A percentile compares a stretch with the other conserved stretches of the same genome.
Evolutionary conservation across 1,284 basidiomycete species (phyloP).

Genomic region (Neotropicomus parvogracilis): DNA sequence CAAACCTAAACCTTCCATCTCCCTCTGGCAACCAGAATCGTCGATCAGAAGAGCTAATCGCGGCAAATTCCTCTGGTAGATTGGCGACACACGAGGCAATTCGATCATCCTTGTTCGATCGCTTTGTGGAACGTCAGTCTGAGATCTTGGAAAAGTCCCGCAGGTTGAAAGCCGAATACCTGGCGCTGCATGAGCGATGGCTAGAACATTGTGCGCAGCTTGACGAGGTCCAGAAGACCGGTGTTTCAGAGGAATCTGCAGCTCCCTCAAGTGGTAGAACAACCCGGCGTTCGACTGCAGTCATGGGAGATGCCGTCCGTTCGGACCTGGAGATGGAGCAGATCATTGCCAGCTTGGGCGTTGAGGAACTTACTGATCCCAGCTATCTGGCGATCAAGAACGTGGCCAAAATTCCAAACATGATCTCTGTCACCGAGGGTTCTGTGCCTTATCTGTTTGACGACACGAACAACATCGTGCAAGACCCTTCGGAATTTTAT

Average conservation of each 20-base stretch:
- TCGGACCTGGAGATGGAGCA: constrained; percentile 97
- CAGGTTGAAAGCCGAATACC: constrained; percentile 63
- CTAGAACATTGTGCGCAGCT: constrained; percentile 63
- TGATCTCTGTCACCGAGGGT: constrained; percentile 72
- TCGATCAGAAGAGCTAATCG: constrained; percentile 46
- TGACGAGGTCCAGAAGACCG: constrained; percentile 42
- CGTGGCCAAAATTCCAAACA: constrained; percentile 89
- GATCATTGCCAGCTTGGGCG: constrained; percentile 89
- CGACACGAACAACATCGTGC: constrained; percentile 81
- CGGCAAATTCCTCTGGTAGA: constrained; percentile 35
- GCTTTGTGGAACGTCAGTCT: constrained; percentile 51
- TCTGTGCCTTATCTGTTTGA: constrained; percentile 67
- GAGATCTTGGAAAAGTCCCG: constrained; percentile 53
- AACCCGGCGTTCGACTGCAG: constrained; percentile 69
- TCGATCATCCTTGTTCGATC: constrained; percentile 48
- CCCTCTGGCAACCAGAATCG: constrained; percentile 28
- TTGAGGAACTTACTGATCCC: constrained; percentile 90
- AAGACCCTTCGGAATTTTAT: constrained; percentile 79
- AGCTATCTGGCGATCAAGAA: constrained; percentile 83
- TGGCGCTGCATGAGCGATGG: constrained; percentile 69
- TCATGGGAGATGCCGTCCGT: constrained; percentile 84
- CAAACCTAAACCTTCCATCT: constrained; percentile 23
- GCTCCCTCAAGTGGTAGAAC: constrained; percentile 54
- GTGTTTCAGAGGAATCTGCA: constrained; percentile 37
- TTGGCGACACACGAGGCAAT: constrained; percentile 39